Evolutionary conservation across 2,329 filamentous ascomycete species (phyloP).

Genomic region (Ceratocystis harringtonii): DNA sequence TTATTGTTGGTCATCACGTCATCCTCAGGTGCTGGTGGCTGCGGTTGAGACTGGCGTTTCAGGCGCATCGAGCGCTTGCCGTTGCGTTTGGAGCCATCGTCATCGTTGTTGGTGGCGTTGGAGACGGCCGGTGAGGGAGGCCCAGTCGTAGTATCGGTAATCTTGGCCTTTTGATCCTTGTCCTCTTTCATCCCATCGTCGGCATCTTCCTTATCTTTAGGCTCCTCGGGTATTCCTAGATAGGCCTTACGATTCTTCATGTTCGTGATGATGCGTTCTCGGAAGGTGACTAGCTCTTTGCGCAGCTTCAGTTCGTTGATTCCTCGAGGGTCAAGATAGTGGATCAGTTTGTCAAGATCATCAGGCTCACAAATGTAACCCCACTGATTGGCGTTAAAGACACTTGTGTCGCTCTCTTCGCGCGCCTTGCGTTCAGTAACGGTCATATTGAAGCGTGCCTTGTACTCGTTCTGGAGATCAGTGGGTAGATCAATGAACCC

Average conservation of each 20-base stretch:
- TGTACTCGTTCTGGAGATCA: conserved; percentile 61
- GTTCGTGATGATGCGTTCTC: conserved; percentile 57
- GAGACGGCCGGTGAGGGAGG: background rate
- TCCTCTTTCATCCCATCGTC: conserved; percentile 17
- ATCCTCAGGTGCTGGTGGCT: background rate
- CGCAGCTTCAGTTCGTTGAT: conserved; percentile 72
- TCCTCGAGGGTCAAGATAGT: conserved; percentile 79
- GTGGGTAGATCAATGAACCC: conserved; percentile 69
- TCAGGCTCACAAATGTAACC: conserved; percentile 76
- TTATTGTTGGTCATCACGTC: background rate
- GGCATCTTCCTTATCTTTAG: conserved; percentile 21
- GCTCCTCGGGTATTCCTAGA: conserved; percentile 35
- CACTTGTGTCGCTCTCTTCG: conserved; percentile 71
- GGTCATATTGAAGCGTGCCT: conserved; percentile 62
- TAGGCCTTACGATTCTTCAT: conserved; percentile 73
- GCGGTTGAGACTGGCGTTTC: background rate
- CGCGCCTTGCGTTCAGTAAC: conserved; percentile 68
- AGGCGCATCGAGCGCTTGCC: background rate
- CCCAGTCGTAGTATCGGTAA: conserved; percentile 28
- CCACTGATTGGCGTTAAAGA: conserved; percentile 70
- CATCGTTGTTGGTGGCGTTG: background rate
- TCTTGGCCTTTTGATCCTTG: conserved; percentile 29
- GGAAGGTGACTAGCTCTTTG: conserved; percentile 69
- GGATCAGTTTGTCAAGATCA: conserved; percentile 61
- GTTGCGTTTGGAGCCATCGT: background rate